Evolutionary conservation across 768 basidiomycete genomes (phyloP), one percentile per base, ranked within the genome.

Genomic region (Leccinellum rugosiceps): DNA sequence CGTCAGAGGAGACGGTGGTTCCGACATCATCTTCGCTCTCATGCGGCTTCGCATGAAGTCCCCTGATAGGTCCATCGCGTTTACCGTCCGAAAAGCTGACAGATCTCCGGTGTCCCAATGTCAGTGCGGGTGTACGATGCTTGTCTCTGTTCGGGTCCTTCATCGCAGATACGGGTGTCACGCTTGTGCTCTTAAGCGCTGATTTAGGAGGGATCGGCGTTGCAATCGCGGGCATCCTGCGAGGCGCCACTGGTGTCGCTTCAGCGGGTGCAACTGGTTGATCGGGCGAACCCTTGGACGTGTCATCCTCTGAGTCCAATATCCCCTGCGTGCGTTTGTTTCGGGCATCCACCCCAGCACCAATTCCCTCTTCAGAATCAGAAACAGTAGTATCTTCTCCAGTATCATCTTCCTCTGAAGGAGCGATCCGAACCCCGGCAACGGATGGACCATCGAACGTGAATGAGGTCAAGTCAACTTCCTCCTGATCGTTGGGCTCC

Each of bases 71-170:
- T 2, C 96, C 95, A 31, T 89, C 87, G 58, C 82, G 82, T 68
- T 86, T 89, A 6, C 97, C 97, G 68, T 99, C 97, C 25, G 94
- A 97, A 75, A 99, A 99, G 71, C 93, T 96, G 56, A 99, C 96
- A 44, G 90, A 93, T 38, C 93, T 81, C n/a, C 86, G 83, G 63
- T 87, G 84, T 13, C 74, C 72, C 15, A 72, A 61, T 52, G 67
- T 74, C 49, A 76, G 77, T 38, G 78, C 71, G n/a, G 86, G 88
- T 17, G 83, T 89, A 58, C 77, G 77, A 61, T 81, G 74, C 50
- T 74, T 75, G n/a, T 72, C 66, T 30, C 78, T 77, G 64, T 68
- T 79, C 21, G 78, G 70, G 64, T 81, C 79, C 65, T 83, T 85
- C 71, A 88, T 65, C 10, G 75, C 85, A 11, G 88, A 84, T 2